Conservation (phyloP, 2,329 filamentous ascomycete genomes). For the Reticulascus tulasneorum region DNA sequence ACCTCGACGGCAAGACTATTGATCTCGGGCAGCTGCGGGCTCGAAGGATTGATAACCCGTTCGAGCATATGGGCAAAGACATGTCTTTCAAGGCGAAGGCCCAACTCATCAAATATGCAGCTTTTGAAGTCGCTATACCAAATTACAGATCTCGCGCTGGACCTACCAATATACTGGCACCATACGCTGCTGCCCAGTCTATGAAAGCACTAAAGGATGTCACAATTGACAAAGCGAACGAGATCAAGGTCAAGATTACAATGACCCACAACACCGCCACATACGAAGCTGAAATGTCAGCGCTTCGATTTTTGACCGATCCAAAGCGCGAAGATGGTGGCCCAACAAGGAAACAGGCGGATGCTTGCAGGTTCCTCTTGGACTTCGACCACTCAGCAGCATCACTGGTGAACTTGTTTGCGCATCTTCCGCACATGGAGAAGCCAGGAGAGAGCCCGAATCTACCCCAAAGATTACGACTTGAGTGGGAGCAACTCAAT, state of each 20-base stretch:
- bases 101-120: conserved; percentile 1
- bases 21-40: conserved; percentile 5
- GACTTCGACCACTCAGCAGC: conserved; percentile 6
- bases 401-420: conserved; percentile 6
- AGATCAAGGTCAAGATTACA: conserved; percentile 3
- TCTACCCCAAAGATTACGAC: neutral
- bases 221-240: conserved; percentile 1
- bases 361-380: conserved; percentile 6
- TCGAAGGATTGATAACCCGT: conserved; percentile 4
- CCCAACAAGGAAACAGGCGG: neutral
- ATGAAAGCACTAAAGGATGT: too few species aligned
- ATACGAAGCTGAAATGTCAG: conserved; percentile 8
- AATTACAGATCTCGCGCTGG: conserved; percentile 4
- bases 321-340: conserved; percentile 1
- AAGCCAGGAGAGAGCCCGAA: conserved; percentile 1
- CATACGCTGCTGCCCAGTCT: neutral
- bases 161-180: neutral
- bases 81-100: neutral
- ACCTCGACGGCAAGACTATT: neutral
- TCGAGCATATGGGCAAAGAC: conserved; percentile 1
- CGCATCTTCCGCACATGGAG: conserved; percentile 10
- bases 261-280: conserved; percentile 2
- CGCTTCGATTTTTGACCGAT: conserved; percentile 3
- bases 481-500: conserved; percentile 23
- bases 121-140: conserved; percentile 7